Evolutionary conservation across 352 stramenopile species (phyloP), one percentile per base, ranked within the genome.

Genomic region (Halophytophthora batemanensis): DNA sequence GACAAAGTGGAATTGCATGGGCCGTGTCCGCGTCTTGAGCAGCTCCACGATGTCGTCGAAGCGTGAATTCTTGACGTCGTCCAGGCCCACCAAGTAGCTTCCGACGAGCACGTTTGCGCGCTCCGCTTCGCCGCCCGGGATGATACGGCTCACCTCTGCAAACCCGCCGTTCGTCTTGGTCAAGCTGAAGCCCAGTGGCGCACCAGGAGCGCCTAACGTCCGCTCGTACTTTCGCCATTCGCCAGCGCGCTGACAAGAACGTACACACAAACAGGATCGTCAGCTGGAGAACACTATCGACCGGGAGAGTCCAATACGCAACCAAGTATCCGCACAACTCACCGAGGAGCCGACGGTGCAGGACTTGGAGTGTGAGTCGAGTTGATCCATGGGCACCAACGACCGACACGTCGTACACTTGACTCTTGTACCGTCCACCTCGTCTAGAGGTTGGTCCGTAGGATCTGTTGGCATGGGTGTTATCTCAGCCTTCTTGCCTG

Each of bases 31-130:
- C 2, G 55, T 66, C 51, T 67, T 63, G 25, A 94, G 73, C 45
- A 80, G 64, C 6, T 68, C 55, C 37, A 94, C 82, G 34, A 94
- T 64, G 35, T 87, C 77, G 35, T 94, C 77, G 51, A 89, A 94
- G 22, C 66, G 65, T 7, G 81, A 65, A 38, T 72, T 87, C 22
- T 73, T 75, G 28, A 70, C 47, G 29, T 59, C 64, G 56, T 90
- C 79, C 31, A 94, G 51, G 8, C 74, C 81, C 13, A 94, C 74
- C 28, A 94, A 64, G 43, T 79, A 87, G 54, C 81, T 91, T 12
- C 82, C 84, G 4, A 92, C 69, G 1, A 87, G 61, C 23, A 94
- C 79, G 33, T 77, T 67, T 14, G 77, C 61, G 44, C 53, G 38
- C 40, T 91, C 79, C 1, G 84, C 82, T 25, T 71, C 69, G 12